A percentile compares a stretch with the other conserved stretches of the same genome.
Evolutionary conservation across 2,329 filamentous ascomycete species (phyloP).

Genomic region (Allantophomopsis cytisporea): DNA sequence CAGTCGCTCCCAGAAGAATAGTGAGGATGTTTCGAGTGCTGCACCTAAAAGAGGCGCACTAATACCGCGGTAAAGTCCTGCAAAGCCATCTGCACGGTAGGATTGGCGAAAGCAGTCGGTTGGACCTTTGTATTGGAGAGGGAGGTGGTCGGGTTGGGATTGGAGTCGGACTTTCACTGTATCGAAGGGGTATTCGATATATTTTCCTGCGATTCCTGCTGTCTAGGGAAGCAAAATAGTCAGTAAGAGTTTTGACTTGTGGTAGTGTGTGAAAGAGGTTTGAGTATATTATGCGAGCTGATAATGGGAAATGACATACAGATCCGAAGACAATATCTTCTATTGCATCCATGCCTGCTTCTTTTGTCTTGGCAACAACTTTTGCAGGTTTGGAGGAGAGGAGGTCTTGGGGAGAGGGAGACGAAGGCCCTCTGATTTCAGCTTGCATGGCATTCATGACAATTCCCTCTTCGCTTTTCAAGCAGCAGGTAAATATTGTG

Average conservation of each 20-base stretch:
- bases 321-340: slow-evolving; percentile 88
- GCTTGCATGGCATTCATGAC: too few relatives aligned
- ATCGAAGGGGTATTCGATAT: slow-evolving; percentile 97
- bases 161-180: slow-evolving; percentile 96
- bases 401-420: too few relatives aligned
- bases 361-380: slow-evolving; percentile 2
- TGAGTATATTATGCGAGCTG: neutral
- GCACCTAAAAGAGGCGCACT: slow-evolving; percentile 83
- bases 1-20: slow-evolving; percentile 84
- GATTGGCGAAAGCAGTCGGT: slow-evolving; percentile 90
- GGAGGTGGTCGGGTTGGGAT: slow-evolving; percentile 78
- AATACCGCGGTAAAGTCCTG: slow-evolving; percentile 74
- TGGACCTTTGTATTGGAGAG: slow-evolving; percentile 72
- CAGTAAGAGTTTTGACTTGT: neutral
- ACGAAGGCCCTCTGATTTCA: too few relatives aligned
- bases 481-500: too few relatives aligned
- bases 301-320: slow-evolving; percentile 28
- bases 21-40: slow-evolving; percentile 78
- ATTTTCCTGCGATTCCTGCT: slow-evolving; percentile 83
- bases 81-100: slow-evolving; percentile 62
- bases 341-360: slow-evolving; percentile 39
- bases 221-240: slow-evolving; percentile 27
- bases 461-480: too few relatives aligned
- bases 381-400: too few relatives aligned
- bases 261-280: neutral